phyloP scores from a whole-genome alignment of 345 rosid species.

The Durio zibethinus region DNA sequence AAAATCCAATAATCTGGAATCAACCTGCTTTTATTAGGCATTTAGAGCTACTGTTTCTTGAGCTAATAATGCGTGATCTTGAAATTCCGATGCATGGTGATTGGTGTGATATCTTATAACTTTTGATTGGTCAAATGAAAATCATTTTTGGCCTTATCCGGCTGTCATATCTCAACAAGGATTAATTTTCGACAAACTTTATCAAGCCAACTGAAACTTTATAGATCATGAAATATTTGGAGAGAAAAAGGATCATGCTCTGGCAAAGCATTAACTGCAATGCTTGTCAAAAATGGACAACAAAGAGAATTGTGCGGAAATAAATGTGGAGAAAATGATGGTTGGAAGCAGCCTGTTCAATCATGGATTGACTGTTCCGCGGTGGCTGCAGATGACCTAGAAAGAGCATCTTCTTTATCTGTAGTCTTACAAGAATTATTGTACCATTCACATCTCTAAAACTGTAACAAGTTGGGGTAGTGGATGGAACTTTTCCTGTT shows the following conservation, averaged over 20 bases:
- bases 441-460: neutral
- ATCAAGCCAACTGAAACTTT: neutral
- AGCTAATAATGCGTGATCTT: constrained; percentile 37
- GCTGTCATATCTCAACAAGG: constrained; percentile 30
- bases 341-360: neutral
- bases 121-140: constrained; percentile 38
- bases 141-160: constrained; percentile 33
- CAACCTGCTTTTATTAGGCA: constrained; percentile 19
- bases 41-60: constrained; percentile 24
- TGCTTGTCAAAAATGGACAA: neutral
- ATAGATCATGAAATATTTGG: neutral
- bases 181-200: neutral
- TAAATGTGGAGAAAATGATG: neutral
- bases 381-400: neutral
- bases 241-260: neutral
- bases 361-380: neutral
- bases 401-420: neutral
- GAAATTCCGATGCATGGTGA: constrained; percentile 29
- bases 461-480: neutral
- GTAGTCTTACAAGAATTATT: neutral
- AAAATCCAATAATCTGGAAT: no score
- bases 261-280: constrained; percentile 5
- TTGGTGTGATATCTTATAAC: constrained; percentile 42
- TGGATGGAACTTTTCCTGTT: neutral
- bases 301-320: constrained; percentile 12